These are phyloP conservation scores for Aspergillus sp. DNA, from an alignment of 2,329 filamentous ascomycete genomes.

Conservation along the genomic window DNA sequence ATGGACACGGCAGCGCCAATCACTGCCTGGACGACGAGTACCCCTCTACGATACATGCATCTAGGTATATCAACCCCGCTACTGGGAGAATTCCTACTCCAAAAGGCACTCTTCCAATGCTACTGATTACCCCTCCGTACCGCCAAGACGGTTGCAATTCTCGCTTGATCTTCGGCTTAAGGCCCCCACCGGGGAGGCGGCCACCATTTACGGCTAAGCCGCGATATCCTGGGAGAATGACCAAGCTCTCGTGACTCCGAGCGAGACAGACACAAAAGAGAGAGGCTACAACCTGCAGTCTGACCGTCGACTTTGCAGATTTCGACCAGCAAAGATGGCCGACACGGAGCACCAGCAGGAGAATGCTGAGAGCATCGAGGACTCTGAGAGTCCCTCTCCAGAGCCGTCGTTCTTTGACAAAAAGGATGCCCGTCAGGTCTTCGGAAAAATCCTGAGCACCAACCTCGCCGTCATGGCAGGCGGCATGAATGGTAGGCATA, in stretches of 20 bases:
- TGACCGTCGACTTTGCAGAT: background rate
- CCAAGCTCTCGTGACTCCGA: background rate
- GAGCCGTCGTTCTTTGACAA: constrained; percentile 10
- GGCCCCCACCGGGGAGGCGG: background rate
- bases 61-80: background rate
- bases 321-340: too few species aligned
- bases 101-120: too few species aligned
- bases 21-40: too few species aligned
- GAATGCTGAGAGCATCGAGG: background rate
- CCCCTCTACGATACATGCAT: background rate
- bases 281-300: background rate
- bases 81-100: too few species aligned
- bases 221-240: background rate
- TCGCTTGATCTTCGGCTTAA: constrained; percentile 5
- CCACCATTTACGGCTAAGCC: too few species aligned
- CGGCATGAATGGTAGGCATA: constrained; percentile 20
- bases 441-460: constrained; percentile 19
- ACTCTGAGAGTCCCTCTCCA: background rate
- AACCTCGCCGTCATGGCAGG: constrained; percentile 19
- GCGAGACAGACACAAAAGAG: background rate
- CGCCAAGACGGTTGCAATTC: constrained; percentile 2
- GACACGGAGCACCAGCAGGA: background rate
- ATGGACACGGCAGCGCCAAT: too few species aligned
- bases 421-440: constrained; percentile 17
- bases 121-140: constrained; percentile 1